These are phyloP conservation scores for Diaporthe sp. DNA, from an alignment of 2,329 filamentous ascomycete genomes.

Conservation along the genomic window DNA sequence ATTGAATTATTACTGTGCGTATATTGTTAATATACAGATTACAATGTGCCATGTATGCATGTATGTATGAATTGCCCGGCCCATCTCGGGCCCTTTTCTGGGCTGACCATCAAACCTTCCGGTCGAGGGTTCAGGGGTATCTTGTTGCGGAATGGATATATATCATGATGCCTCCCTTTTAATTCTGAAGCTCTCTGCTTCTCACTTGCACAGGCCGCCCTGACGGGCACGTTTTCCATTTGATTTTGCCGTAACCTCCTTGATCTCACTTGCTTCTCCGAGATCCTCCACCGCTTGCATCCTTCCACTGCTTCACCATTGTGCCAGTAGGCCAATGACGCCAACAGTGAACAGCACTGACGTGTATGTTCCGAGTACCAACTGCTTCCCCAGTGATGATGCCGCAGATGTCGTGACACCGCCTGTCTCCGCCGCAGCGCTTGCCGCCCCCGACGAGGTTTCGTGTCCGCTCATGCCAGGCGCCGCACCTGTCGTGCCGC, in stretches of 20 bases:
- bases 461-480: not conserved
- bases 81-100: not conserved
- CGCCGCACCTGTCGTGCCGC: constrained; percentile 9
- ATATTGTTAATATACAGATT: constrained; percentile 34
- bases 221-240: not conserved
- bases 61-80: not conserved
- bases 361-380: constrained; percentile 37
- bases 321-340: constrained; percentile 39
- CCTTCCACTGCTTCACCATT: constrained; percentile 9
- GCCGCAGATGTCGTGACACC: constrained; percentile 39
- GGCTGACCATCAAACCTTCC: constrained; percentile 19
- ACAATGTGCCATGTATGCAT: constrained; percentile 34
- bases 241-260: not conserved
- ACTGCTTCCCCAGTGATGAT: constrained; percentile 40
- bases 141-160: constrained; percentile 28
- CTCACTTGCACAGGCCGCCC: not conserved
- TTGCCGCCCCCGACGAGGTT: constrained; percentile 32
- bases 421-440: constrained; percentile 39
- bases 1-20: constrained; percentile 27
- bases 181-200: not conserved
- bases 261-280: not conserved
- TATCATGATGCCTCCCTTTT: constrained; percentile 24
- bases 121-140: constrained; percentile 31
- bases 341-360: constrained; percentile 40
- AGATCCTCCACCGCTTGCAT: not conserved